These are phyloP conservation scores for Osmanthus fragrans DNA, from an alignment of 257 asterid species.

Conservation along the genomic window DNA sequence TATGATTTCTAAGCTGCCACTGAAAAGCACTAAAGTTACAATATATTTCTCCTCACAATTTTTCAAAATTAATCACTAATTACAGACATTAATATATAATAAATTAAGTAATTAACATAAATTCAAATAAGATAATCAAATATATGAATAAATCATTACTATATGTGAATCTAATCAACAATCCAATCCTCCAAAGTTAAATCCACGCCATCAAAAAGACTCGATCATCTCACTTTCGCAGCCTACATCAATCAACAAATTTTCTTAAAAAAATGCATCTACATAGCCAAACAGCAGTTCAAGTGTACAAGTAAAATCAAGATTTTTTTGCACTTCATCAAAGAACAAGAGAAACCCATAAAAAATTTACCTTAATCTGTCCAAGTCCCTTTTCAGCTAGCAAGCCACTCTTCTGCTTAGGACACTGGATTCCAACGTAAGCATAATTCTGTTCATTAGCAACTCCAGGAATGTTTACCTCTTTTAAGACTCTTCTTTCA, in stretches of 20 bases:
- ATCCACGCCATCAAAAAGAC: conserved; percentile 64
- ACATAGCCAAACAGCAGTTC: background rate
- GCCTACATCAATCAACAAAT: conserved; percentile 45
- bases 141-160: conserved; percentile 34
- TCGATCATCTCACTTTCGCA: conserved; percentile 93
- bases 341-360: background rate
- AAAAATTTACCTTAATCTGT: background rate
- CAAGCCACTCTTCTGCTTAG: no score
- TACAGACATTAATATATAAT: background rate
- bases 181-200: conserved; percentile 79
- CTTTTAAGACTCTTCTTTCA: no score
- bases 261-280: background rate
- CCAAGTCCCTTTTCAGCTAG: no score
- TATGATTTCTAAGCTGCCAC: background rate
- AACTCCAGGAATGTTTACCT: no score
- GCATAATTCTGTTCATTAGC: no score
- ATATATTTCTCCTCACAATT: background rate
- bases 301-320: background rate
- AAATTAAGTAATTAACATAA: background rate
- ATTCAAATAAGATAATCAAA: background rate
- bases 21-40: background rate
- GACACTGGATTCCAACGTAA: no score
- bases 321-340: background rate
- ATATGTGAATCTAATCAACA: conserved; percentile 90
- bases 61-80: background rate